Conservation (phyloP, 2,329 filamentous ascomycete species). For the Fusarium foetens region DNA sequence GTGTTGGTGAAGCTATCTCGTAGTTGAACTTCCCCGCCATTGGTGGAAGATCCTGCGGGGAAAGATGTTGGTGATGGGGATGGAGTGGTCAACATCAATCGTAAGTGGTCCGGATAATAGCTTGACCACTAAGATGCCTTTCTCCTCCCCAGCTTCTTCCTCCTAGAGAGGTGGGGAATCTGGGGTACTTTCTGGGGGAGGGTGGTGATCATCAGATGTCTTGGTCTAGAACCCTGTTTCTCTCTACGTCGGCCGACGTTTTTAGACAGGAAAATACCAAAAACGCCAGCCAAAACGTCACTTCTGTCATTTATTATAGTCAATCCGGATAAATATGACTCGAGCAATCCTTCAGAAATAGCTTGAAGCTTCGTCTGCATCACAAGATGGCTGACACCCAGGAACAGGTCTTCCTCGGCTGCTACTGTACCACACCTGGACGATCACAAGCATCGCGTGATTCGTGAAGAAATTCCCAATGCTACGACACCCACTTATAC, state of each 20-base stretch:
- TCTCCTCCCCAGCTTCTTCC: constrained; percentile 20
- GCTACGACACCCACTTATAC: background rate
- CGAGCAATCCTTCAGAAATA: background rate
- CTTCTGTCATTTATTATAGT: background rate
- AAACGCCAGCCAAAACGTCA: background rate
- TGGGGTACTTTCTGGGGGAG: constrained; percentile 37
- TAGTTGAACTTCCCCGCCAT: constrained; percentile 6
- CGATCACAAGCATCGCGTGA: background rate
- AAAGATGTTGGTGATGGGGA: constrained; percentile 3
- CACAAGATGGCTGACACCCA: background rate
- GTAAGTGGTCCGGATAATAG: constrained; percentile 41
- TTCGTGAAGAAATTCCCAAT: background rate
- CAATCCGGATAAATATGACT: constrained; percentile 11
- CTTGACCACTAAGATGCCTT: constrained; percentile 27
- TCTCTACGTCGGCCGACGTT: background rate
- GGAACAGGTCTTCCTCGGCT: constrained; percentile 2
- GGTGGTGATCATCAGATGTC: constrained; percentile 2
- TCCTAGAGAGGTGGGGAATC: constrained; percentile 31
- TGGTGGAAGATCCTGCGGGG: constrained; percentile 43
- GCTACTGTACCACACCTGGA: background rate
- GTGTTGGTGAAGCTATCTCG: too few species aligned
- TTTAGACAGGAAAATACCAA: background rate
- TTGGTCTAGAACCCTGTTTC: constrained; percentile 12
- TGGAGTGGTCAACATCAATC: constrained; percentile 10
- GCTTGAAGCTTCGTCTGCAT: background rate